Conservation (phyloP, 2,329 filamentous ascomycete species). For the Myriosclerotinia scirpicola region DNA sequence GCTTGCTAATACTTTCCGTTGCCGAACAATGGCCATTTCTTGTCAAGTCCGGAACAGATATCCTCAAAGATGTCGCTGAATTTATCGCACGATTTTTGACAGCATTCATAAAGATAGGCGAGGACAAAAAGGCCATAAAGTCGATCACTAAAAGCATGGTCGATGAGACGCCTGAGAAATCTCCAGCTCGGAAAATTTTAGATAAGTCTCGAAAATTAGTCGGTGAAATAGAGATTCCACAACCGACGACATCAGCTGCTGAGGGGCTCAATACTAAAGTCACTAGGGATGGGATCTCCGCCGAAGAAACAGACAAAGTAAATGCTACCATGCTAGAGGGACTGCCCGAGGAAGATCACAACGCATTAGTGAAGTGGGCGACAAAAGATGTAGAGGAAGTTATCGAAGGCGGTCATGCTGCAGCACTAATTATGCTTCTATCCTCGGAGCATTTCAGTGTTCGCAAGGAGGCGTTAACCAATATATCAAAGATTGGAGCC, state of each 20-base stretch:
- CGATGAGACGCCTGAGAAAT: slow-evolving; percentile 42
- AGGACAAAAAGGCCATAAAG: slow-evolving; percentile 50
- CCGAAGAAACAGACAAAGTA: slow-evolving; percentile 28
- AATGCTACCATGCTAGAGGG: slow-evolving; percentile 28
- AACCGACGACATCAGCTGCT: slow-evolving; percentile 13
- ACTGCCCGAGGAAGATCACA: slow-evolving; percentile 46
- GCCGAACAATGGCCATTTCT: slow-evolving; percentile 77
- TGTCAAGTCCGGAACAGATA: slow-evolving; percentile 50
- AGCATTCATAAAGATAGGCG: slow-evolving; percentile 52
- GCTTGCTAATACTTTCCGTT: slow-evolving; percentile 67
- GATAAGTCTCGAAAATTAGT: slow-evolving; percentile 34
- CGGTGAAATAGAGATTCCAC: slow-evolving; percentile 33
- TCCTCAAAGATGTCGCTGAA: slow-evolving; percentile 50
- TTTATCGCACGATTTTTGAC: slow-evolving; percentile 61
- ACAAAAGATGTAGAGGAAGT: slow-evolving; percentile 76
- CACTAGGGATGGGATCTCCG: slow-evolving; percentile 19
- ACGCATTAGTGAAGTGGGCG: slow-evolving; percentile 63
- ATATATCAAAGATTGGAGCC: slow-evolving; percentile 63
- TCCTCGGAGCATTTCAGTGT: slow-evolving; percentile 74
- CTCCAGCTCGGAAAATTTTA: slow-evolving; percentile 39
- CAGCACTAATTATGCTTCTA: slow-evolving; percentile 70
- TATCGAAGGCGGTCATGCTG: slow-evolving; percentile 73
- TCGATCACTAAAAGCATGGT: slow-evolving; percentile 47
- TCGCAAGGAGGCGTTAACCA: slow-evolving; percentile 72
- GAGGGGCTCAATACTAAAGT: background rate